Evolutionary conservation across 2,329 filamentous ascomycete genomes (phyloP).

Genomic region (Fusarium equiseti): DNA sequence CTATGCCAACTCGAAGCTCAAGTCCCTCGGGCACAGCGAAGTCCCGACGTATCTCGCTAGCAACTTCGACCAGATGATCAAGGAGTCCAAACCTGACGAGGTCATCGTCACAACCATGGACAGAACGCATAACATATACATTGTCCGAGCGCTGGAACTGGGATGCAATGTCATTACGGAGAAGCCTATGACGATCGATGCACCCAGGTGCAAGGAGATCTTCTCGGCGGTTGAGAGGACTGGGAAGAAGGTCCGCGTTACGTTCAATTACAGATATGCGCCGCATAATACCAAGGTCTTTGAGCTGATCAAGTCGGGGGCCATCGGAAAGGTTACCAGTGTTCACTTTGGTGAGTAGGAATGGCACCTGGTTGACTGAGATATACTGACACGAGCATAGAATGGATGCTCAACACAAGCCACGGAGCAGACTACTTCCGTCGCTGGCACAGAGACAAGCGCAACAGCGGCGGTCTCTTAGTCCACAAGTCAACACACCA

Average conservation of each 20-base stretch:
- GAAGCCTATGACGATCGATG: constrained; percentile 75
- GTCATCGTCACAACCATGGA: constrained; percentile 74
- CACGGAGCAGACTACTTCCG: constrained; percentile 74
- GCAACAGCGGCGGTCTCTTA: constrained; percentile 69
- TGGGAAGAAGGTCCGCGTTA: constrained; percentile 64
- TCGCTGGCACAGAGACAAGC: constrained; percentile 72
- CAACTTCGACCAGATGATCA: constrained; percentile 70
- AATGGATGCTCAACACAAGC: constrained; percentile 72
- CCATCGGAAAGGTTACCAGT: constrained; percentile 67
- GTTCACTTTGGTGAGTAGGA: constrained; percentile 62
- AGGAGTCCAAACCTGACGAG: constrained; percentile 68
- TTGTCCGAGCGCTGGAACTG: constrained; percentile 68
- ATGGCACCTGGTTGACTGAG: too few relatives aligned
- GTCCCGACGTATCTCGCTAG: constrained; percentile 67
- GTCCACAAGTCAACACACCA: constrained; percentile 74
- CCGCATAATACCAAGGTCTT: constrained; percentile 73
- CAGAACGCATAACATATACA: constrained; percentile 71
- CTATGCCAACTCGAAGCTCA: constrained; percentile 65
- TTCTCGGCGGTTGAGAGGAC: constrained; percentile 48
- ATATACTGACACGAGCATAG: constrained; percentile 38
- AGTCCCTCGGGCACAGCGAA: constrained; percentile 58
- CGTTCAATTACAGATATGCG: constrained; percentile 74
- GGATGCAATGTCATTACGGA: constrained; percentile 72
- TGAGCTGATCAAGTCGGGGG: constrained; percentile 64
- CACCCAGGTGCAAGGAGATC: constrained; percentile 64